phyloP scores from a whole-genome alignment of 2,329 filamentous ascomycete genomes.

The Sporothrix brasiliensis region DNA sequence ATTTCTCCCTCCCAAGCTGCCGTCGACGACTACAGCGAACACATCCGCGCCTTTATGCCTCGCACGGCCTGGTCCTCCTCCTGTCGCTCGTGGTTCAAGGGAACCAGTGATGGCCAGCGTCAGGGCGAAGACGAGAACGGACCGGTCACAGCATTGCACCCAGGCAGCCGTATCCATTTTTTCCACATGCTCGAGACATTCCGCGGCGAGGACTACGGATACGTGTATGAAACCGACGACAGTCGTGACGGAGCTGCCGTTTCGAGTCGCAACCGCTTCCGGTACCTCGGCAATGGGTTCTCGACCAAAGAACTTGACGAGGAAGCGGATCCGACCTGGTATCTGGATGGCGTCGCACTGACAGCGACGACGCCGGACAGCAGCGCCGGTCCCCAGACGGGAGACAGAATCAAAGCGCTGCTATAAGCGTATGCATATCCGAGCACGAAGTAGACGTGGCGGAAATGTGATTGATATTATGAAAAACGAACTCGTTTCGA shows the following conservation, averaged over 20 bases:
- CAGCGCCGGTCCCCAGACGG: not conserved
- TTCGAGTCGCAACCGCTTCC: constrained; percentile 49
- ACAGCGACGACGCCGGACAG: not conserved
- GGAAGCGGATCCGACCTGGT: constrained; percentile 48
- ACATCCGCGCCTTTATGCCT: constrained; percentile 55
- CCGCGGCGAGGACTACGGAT: constrained; percentile 58
- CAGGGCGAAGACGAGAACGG: constrained; percentile 47
- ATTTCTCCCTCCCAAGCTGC: constrained; percentile 51
- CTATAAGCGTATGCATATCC: not conserved
- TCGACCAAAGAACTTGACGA: constrained; percentile 51
- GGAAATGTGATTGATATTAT: not conserved
- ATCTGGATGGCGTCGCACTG: constrained; percentile 42
- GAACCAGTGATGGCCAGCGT: constrained; percentile 40
- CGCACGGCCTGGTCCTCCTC: constrained; percentile 54
- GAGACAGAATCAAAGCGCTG: not conserved
- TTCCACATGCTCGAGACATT: constrained; percentile 57
- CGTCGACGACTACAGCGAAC: constrained; percentile 56
- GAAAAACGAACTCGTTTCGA: too few species aligned
- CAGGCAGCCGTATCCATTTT: constrained; percentile 56
- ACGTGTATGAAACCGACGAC: constrained; percentile 46
- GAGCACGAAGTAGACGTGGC: not conserved
- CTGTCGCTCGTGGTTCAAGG: constrained; percentile 58
- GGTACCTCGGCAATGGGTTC: constrained; percentile 59
- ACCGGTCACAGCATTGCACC: constrained; percentile 54
- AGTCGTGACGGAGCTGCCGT: constrained; percentile 34